Evolutionary conservation across 108 stramenopile species (phyloP).

Genomic region (Discostella stelligeroides): DNA sequence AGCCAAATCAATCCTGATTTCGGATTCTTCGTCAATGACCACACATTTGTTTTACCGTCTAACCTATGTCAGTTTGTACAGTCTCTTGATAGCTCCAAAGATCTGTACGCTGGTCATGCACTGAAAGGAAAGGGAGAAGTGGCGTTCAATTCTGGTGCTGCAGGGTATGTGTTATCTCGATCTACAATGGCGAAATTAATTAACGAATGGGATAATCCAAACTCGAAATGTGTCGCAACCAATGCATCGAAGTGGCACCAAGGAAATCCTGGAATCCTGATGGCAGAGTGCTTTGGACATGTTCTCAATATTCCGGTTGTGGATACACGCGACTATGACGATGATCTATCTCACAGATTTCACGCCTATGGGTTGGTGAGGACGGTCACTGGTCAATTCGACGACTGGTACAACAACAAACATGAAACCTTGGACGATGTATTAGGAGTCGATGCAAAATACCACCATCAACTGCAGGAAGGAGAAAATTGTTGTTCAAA

Average conservation of each 20-base stretch:
- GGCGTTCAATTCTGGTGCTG: constrained; percentile 86
- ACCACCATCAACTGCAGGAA: constrained; percentile 48
- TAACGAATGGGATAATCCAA: constrained; percentile 61
- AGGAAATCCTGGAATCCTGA: constrained; percentile 79
- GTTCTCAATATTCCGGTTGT: constrained; percentile 51
- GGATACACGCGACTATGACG: constrained; percentile 67
- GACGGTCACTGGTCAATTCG: constrained; percentile 70
- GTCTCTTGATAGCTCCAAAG: constrained; percentile 50
- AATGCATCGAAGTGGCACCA: constrained; percentile 69
- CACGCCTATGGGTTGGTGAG: constrained; percentile 78
- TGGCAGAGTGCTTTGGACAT: constrained; percentile 71
- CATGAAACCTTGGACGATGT: constrained; percentile 62
- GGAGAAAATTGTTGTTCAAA: constrained; percentile 72
- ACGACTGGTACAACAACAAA: constrained; percentile 85
- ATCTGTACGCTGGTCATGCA: constrained; percentile 85
- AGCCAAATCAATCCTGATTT: constrained; percentile 80
- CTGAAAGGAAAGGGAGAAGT: constrained; percentile 61
- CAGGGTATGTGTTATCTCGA: constrained; percentile 83
- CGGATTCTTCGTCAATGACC: constrained; percentile 92
- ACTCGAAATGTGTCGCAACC: constrained; percentile 54
- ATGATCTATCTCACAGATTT: constrained; percentile 73
- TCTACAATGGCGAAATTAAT: constrained; percentile 73
- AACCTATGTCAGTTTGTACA: constrained; percentile 78
- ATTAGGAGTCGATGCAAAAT: constrained; percentile 48
- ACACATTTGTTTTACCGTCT: constrained; percentile 86